These are phyloP conservation scores for Gonium pectorale DNA, from an alignment of 139 green algal species.

Conservation along the genomic window DNA sequence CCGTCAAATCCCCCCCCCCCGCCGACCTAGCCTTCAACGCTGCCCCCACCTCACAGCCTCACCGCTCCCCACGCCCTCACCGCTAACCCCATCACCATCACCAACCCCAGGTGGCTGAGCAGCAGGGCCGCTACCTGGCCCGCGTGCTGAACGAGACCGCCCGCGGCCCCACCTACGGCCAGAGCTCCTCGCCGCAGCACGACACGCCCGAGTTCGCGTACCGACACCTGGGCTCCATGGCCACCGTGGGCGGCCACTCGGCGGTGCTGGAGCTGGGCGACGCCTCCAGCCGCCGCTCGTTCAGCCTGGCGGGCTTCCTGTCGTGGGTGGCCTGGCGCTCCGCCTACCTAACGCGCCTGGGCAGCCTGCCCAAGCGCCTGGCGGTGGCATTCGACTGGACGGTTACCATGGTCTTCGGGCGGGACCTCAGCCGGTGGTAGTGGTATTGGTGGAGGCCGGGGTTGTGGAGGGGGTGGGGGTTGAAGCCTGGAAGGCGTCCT, in stretches of 20 bases:
- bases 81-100: neutral
- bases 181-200: neutral
- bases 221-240: constrained; percentile 75
- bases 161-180: constrained; percentile 5
- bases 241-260: constrained; percentile 65
- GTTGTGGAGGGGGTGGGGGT: too few species aligned
- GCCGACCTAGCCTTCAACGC: too few species aligned
- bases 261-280: constrained; percentile 66
- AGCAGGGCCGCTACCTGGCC: constrained; percentile 92
- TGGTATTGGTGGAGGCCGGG: too few species aligned
- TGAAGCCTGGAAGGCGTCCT: too few species aligned
- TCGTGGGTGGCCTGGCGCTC: constrained; percentile 81
- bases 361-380: constrained; percentile 68
- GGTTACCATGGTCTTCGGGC: constrained; percentile 40
- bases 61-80: too few species aligned
- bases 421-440: constrained; percentile 50
- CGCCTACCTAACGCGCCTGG: constrained; percentile 87
- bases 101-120: constrained; percentile 86
- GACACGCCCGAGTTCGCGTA: constrained; percentile 52
- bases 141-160: constrained; percentile 73
- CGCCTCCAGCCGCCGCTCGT: neutral
- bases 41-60: too few species aligned
- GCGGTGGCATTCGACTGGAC: constrained; percentile 51
- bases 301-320: constrained; percentile 40
- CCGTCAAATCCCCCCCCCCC: too few species aligned